Evolutionary conservation across 345 rosid genomes (phyloP), one percentile per base, ranked within the genome.

Genomic region (Corchorus capsularis): DNA sequence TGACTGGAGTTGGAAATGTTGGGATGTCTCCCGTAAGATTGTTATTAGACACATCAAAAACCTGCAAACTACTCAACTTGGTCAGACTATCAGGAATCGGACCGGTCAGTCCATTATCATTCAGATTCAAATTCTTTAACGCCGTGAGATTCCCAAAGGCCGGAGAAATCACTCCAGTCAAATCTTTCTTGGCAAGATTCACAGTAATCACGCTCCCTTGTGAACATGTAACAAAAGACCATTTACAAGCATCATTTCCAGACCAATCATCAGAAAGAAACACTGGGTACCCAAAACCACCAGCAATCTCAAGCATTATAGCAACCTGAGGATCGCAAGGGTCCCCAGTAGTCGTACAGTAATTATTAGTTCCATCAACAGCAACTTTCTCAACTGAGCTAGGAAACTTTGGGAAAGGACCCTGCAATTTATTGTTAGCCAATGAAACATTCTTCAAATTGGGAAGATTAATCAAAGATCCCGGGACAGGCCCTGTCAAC

Each of bases 391-490:
- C 27, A 60, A 90, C 88, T 4, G 22, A 57, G 7, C 32, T 63
- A 2, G 84, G 75, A 70, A 79, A 85, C 1, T 4, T 17, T 41
- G 98, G 99, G 3, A 71, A 65, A 50, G 93, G 93, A 47, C 98
- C 99, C 77, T 91, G 98, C 60, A 95, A 68, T 41, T 85, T 86
- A 71, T 95, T 95, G 83, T 88, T 95, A 50, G 84, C 76, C 37
- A 95, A 75, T 7, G 93, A 79, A 67, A 91, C 45, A 46, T 83
- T 88, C 61, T 52, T 10, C 76, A 95, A 79, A 34, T 61, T 79
- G 6, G 83, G 64, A 15, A 86, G 86, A 5, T 79, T 53, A 53
- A 72, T 15, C 43, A 95, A 66, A 5, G 93, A 80, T 0, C 74
- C 67, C 2, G 94, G 93, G 22, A 95, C 79, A 4, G 82, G 73